A percentile compares a stretch with the other conserved stretches of the same genome.
Conservation (phyloP, 1,139 yeast genomes). For the Scheffersomyces quercinus region DNA sequence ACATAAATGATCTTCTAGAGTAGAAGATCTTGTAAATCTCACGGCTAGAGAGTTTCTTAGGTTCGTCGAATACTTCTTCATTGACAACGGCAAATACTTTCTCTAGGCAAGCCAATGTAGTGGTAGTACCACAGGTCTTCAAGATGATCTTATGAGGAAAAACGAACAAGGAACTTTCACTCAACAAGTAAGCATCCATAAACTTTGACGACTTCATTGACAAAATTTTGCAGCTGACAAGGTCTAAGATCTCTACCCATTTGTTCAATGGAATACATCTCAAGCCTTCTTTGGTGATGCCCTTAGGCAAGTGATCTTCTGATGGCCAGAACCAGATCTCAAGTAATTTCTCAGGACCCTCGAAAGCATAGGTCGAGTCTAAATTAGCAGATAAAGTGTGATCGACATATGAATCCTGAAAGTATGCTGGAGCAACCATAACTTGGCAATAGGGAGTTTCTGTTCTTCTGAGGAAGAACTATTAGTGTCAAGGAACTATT, state of each 20-base stretch:
- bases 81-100: conserved; percentile 58
- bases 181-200: conserved; percentile 82
- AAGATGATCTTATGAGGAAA: conserved; percentile 81
- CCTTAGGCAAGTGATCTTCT: conserved; percentile 37
- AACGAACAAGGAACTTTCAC: conserved; percentile 90
- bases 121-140: conserved; percentile 96
- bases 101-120: conserved; percentile 77
- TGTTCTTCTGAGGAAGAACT: too few species aligned
- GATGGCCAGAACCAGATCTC: conserved; percentile 81
- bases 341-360: conserved; percentile 93
- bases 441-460: neutral
- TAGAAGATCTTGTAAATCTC: conserved; percentile 73
- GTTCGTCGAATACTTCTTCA: conserved; percentile 15
- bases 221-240: conserved; percentile 85
- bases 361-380: conserved; percentile 90
- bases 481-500: too few species aligned
- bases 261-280: conserved; percentile 63
- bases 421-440: conserved; percentile 49
- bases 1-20: conserved; percentile 90
- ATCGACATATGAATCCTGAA: conserved; percentile 60
- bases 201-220: conserved; percentile 69
- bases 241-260: conserved; percentile 75
- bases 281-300: conserved; percentile 45
- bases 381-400: conserved; percentile 75
- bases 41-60: conserved; percentile 24